Evolutionary conservation across 2,329 filamentous ascomycete genomes (phyloP), one percentile per base, ranked within the genome.

Genomic region (Aspergillus clavatus): DNA sequence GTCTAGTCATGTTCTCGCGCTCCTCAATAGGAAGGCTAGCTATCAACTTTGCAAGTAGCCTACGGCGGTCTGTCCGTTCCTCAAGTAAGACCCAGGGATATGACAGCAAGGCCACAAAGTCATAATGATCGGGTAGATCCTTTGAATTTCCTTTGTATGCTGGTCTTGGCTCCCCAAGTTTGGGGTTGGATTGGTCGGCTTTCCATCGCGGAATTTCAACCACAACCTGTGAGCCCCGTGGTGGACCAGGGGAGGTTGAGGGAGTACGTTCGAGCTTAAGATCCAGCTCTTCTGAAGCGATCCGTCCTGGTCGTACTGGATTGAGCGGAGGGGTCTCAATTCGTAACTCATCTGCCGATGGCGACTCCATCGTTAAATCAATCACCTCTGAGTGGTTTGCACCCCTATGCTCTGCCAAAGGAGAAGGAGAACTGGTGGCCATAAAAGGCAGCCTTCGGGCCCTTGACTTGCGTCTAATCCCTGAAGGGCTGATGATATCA

Each of bases 301-400:
- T 48, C 36, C 33, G 50, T 11, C 38, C 44, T 11, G 31, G 12
- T 26, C 40, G 40, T 8, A 55, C 45, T 3, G 63, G 58, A 50
- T 69, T 67, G 6, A 70, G 43, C 22, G 65, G 62, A 5, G 67
- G 67, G 0, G 68, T 71, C 19, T 58, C 54, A 5, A 70, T 61
- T 18, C 50, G 54, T 5, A 63, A 55, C 10, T 58, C 56, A 21
- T 57, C 29, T 16, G 47, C 41, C 18, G 43, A 40, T 6, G 44
- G 39, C 31, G 55, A 26, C 7, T 40, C 31, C 31, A 35, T 35
- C 18, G 31, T 35, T 10, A 35, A 16, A 16, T 35, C 31, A n/a
- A 35, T 35, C 6, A 35, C 18, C 23, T 26, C 22, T 10, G 19
- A n/a, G 21, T 7, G 40, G 10, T 12, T 11, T 11, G 38, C 38